These are phyloP conservation scores for Candida chilensis DNA, from an alignment of 805 yeast genomes.

Conservation along the genomic window DNA sequence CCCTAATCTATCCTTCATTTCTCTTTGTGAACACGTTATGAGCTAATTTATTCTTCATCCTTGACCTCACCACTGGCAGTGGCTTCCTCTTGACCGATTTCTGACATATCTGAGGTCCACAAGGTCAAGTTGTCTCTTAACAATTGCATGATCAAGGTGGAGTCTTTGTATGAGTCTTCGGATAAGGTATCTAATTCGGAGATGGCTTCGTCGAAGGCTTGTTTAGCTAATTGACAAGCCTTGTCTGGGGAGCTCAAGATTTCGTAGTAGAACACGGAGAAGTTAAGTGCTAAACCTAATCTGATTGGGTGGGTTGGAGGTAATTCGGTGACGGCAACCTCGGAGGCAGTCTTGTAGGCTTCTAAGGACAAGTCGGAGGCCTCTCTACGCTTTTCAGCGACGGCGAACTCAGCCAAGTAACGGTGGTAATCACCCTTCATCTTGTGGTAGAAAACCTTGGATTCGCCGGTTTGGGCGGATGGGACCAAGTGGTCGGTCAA, in stretches of 20 bases:
- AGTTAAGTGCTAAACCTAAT: conserved; percentile 94
- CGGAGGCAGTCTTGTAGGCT: conserved; percentile 92
- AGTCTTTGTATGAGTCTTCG: conserved; percentile 97
- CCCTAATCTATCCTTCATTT: background rate
- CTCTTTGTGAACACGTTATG: background rate
- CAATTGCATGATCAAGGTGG: conserved; percentile 97
- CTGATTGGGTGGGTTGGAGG: conserved; percentile 99
- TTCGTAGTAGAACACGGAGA: conserved; percentile 97
- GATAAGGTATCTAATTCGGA: conserved; percentile 96
- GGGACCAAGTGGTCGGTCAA: conserved; percentile 87
- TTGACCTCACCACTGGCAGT: no score
- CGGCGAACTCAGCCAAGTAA: conserved; percentile 94
- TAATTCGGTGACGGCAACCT: conserved; percentile 92
- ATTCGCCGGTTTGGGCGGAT: conserved; percentile 92
- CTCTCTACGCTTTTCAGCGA: conserved; percentile 82
- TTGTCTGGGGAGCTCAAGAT: conserved; percentile 97
- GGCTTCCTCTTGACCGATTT: conserved; percentile 58
- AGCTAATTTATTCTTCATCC: conserved; percentile 17
- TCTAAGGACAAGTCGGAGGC: conserved; percentile 90
- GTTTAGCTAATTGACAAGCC: conserved; percentile 98
- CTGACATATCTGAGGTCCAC: conserved; percentile 94
- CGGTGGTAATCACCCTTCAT: conserved; percentile 99
- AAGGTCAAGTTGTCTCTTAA: conserved; percentile 96
- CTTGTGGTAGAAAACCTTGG: conserved; percentile 96
- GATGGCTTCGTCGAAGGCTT: conserved; percentile 98